Evolutionary conservation across 768 basidiomycete genomes (phyloP), one percentile per base, ranked within the genome.

Genomic region (Phylloporus scabripes): DNA sequence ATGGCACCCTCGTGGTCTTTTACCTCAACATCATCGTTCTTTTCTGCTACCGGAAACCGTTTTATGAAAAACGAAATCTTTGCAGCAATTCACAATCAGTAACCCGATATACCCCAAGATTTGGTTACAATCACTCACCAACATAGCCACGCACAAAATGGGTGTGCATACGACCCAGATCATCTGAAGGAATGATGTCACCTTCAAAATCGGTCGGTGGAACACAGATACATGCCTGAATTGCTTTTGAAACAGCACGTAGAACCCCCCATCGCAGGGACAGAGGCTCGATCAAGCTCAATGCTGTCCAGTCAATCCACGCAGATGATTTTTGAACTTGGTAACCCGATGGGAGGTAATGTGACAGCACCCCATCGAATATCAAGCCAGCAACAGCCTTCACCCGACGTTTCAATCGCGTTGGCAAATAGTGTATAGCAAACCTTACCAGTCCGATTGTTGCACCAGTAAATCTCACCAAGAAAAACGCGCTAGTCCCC

Each of bases 381-480:
- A 87, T 73, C 36, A 87, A 79, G 15, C 88, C 87, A 46, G 89
- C 82, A 24, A 87, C 73, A 41, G 89, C 80, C 89, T 92, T 58
- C 29, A 42, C 20, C 21, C 47, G 52, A 41, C 61, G 59, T 54
- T 34, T 58, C 46, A 59, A 48, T 48, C 40, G 49, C 28, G 34
- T 45, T 34, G 24, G 37, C 42, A 33, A 51, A 40, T n/a, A 20
- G 17, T 7, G 29, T 38, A 31, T 3, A 34, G 24, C 15, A 51
- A 55, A 53, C 63, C 83, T 57, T 65, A 88, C 89, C 70, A 92
- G 67, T 52, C 89, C 89, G 33, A 85, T 73, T 2, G 89, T 90
- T 28, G 89, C 87, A 8, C 89, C 89, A 32, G 88, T 91, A 68
- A 92, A 92, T 38, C 89, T 78, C 39, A 90, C 87, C 48, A 92